phyloP scores from a whole-genome alignment of 306 rosid species.

The Prunus mongolica region DNA sequence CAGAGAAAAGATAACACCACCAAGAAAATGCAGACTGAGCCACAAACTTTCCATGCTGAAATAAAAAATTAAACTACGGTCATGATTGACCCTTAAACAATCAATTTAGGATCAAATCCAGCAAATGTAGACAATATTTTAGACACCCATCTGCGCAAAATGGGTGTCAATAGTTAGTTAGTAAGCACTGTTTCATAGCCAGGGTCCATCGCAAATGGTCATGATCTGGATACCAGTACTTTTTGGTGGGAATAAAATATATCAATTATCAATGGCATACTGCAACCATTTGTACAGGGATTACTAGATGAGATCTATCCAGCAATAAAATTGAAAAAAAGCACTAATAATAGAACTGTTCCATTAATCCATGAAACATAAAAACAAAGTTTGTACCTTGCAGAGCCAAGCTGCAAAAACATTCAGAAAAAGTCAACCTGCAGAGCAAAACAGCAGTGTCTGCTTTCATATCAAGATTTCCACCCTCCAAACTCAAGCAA shows the following conservation, averaged over 20 bases:
- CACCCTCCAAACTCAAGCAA: not conserved
- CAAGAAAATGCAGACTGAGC: not conserved
- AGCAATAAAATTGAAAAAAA: not conserved
- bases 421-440: constrained; percentile 2
- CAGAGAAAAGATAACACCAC: not conserved
- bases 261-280: not conserved
- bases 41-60: not conserved
- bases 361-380: not conserved
- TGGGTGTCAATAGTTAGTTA: not conserved
- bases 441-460: not conserved
- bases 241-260: not conserved
- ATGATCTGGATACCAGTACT: not conserved
- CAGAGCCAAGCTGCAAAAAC: not conserved
- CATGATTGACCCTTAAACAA: not conserved
- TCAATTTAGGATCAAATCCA: not conserved
- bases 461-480: not conserved
- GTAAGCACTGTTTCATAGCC: not conserved
- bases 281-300: not conserved
- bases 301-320: not conserved
- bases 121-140: not conserved
- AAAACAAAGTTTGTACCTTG: not conserved
- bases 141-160: not conserved
- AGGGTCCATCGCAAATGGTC: not conserved
- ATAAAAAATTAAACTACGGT: not conserved
- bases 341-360: not conserved